Evolutionary conservation across 2,329 filamentous ascomycete genomes (phyloP).

Genomic region (Emergomyces africanus): DNA sequence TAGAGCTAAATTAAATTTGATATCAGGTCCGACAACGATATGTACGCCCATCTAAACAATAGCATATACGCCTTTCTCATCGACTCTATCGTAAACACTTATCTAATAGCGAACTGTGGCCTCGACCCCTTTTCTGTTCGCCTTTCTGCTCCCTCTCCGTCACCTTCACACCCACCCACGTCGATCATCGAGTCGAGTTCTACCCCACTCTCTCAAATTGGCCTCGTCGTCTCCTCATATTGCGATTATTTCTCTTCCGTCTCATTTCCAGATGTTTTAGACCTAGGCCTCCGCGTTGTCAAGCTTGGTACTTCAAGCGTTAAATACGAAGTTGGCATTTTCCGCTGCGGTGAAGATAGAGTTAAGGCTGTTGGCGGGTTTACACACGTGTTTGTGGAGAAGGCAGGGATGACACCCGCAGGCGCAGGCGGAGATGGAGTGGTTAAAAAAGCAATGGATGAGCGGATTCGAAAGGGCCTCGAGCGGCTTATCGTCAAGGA

Average conservation of each 20-base stretch:
- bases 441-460: constrained; percentile 24
- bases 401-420: constrained; percentile 46
- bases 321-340: constrained; percentile 79
- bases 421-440: background rate
- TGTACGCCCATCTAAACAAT: constrained; percentile 92
- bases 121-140: constrained; percentile 60
- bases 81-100: constrained; percentile 82
- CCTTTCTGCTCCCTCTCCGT: constrained; percentile 45
- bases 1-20: background rate
- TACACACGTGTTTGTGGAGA: constrained; percentile 77
- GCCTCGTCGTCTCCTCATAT: constrained; percentile 72
- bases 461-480: constrained; percentile 38
- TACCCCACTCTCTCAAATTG: constrained; percentile 55
- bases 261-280: constrained; percentile 67
- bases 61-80: constrained; percentile 77
- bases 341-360: constrained; percentile 57
- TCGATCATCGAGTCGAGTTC: constrained; percentile 43
- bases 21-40: constrained; percentile 80
- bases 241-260: constrained; percentile 76
- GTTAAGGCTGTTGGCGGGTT: constrained; percentile 80
- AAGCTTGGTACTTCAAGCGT: constrained; percentile 79
- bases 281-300: constrained; percentile 69
- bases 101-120: constrained; percentile 66
- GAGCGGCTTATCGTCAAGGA: constrained; percentile 38
- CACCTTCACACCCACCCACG: constrained; percentile 34